phyloP scores from a whole-genome alignment of 2,329 filamentous ascomycete genomes.

The Colletotrichum lentis region DNA sequence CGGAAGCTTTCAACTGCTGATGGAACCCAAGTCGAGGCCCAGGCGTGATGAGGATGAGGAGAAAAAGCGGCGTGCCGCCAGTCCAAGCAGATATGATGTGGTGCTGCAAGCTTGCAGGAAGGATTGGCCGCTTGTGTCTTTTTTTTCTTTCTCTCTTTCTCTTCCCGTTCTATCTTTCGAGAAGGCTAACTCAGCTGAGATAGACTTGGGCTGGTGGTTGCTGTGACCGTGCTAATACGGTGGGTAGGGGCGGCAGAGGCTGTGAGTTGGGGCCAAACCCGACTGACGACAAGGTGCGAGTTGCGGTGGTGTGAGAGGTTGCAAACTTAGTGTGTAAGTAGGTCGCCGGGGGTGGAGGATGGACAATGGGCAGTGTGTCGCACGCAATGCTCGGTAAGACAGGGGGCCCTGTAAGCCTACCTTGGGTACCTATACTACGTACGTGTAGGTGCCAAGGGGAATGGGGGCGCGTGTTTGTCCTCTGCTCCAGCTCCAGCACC shows the following conservation, averaged over 20 bases:
- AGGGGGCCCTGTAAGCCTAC: too few species aligned
- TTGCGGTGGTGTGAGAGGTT: constrained; percentile 13
- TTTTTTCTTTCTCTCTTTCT: neutral
- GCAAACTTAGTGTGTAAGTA: constrained; percentile 21
- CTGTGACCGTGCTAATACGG: constrained; percentile 21
- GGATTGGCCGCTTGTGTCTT: constrained; percentile 24
- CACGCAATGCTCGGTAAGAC: too few species aligned
- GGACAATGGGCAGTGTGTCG: neutral
- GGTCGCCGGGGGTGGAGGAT: constrained; percentile 1
- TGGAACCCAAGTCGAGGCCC: neutral
- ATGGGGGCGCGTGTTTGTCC: constrained; percentile 14
- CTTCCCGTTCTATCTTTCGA: constrained; percentile 11
- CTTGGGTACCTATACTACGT: too few species aligned
- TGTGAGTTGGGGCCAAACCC: constrained; percentile 8
- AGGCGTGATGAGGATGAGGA: neutral
- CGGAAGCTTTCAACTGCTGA: constrained; percentile 10
- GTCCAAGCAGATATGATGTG: constrained; percentile 20
- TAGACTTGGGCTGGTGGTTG: constrained; percentile 16
- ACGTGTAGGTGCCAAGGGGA: constrained; percentile 15
- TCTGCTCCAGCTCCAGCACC: neutral
- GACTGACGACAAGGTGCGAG: neutral
- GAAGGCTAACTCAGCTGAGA: constrained; percentile 28
- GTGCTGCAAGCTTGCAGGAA: constrained; percentile 17
- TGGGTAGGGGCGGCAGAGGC: neutral
- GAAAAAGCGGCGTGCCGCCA: constrained; percentile 13